Percentiles rank a stretch among this genome's conserved stretches.
phyloP scores from a whole-genome alignment of 192 early-diverging fungal genomes.

The Podochytrium sp. region DNA sequence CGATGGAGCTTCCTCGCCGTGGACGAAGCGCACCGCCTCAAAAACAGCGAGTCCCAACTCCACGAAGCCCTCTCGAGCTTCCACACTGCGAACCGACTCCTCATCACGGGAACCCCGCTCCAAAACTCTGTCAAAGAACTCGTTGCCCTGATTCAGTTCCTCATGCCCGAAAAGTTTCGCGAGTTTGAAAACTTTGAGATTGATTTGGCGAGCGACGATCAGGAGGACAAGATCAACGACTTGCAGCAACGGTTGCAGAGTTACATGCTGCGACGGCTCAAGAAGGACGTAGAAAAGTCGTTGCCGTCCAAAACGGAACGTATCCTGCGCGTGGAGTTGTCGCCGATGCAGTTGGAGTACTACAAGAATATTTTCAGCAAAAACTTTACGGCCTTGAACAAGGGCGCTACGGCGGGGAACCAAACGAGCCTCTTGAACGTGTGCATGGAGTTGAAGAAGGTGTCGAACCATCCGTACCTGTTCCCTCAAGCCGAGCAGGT shows the following conservation, averaged over 20 bases:
- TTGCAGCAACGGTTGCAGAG: slow-evolving; percentile 83
- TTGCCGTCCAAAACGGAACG: slow-evolving; percentile 94
- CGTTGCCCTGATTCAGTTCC: slow-evolving; percentile 85
- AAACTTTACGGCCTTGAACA: slow-evolving; percentile 88
- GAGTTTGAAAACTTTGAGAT: slow-evolving; percentile 82
- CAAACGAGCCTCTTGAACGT: slow-evolving; percentile 85
- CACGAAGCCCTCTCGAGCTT: slow-evolving; percentile 90
- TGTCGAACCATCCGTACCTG: slow-evolving; percentile 94
- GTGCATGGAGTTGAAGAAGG: slow-evolving; percentile 95
- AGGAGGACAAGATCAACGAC: slow-evolving; percentile 77
- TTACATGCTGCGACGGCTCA: slow-evolving; percentile 93
- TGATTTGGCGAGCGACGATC: slow-evolving; percentile 67
- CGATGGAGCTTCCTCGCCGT: slow-evolving; percentile 94
- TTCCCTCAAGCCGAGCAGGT: slow-evolving; percentile 40
- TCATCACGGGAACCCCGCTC: slow-evolving; percentile 98
- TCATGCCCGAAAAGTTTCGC: slow-evolving; percentile 79
- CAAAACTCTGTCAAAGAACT: slow-evolving; percentile 98
- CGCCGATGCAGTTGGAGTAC: slow-evolving; percentile 86
- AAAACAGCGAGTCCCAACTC: slow-evolving; percentile 93
- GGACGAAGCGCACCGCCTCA: slow-evolving; percentile 98
- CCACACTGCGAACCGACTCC: slow-evolving; percentile 83
- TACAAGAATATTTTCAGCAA: slow-evolving; percentile 95
- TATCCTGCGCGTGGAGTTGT: slow-evolving; percentile 92
- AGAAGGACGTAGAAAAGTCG: slow-evolving; percentile 98
- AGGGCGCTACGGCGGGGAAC: slow-evolving; percentile 56